phyloP scores from a whole-genome alignment of 2,329 filamentous ascomycete genomes.

The Aspergillus pseudoterreus region DNA sequence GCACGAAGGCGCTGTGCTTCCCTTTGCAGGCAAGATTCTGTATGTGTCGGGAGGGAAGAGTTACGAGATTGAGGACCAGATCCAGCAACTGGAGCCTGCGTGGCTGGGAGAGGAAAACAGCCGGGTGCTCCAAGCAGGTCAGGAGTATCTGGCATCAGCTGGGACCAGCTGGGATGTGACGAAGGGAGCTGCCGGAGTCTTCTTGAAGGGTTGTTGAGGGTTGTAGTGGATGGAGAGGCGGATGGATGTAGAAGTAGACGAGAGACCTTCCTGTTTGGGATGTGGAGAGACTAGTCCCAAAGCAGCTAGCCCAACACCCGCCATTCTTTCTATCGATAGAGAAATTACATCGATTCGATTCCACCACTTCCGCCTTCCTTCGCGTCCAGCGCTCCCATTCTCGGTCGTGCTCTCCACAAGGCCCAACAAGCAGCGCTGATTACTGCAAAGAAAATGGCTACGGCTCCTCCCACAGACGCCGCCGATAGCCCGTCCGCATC shows the following conservation, averaged over 20 bases:
- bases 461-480: slow-evolving; percentile 5
- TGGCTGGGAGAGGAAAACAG: slow-evolving; percentile 35
- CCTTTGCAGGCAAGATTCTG: slow-evolving; percentile 21
- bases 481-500: slow-evolving; percentile 5
- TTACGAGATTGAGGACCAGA: slow-evolving; percentile 22
- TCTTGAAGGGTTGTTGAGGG: not conserved
- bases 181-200: not conserved
- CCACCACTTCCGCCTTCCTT: too few species aligned
- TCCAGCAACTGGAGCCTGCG: slow-evolving; percentile 16
- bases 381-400: too few species aligned
- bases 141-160: not conserved
- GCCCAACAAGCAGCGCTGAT: not conserved
- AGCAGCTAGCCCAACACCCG: not conserved
- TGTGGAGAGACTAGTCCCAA: not conserved
- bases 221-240: not conserved
- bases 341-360: too few species aligned
- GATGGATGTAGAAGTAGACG: not conserved
- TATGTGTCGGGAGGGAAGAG: slow-evolving; percentile 21
- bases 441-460: slow-evolving; percentile 10
- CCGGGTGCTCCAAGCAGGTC: not conserved
- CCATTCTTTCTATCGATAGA: too few species aligned
- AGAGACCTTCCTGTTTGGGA: too few species aligned
- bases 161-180: not conserved
- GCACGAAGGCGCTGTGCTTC: slow-evolving; percentile 13
- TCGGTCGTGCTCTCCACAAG: too few species aligned